Percentiles rank a stretch among this genome's conserved stretches.
Conservation (phyloP, 768 basidiomycete genomes). For the Auriscalpium vulgare region DNA sequence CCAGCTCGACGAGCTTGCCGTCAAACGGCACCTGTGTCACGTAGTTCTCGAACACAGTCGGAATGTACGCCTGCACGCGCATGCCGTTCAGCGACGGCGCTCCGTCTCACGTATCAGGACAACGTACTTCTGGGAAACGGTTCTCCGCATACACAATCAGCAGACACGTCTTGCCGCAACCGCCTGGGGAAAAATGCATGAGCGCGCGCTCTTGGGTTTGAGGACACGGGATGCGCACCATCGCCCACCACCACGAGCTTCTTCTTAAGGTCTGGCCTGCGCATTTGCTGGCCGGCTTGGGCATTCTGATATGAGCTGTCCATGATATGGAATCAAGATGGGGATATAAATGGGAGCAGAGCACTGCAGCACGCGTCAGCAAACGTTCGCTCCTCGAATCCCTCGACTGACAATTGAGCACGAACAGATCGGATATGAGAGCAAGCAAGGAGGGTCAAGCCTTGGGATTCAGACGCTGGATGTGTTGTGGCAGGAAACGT, state of each 20-base stretch:
- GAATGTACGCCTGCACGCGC: constrained; percentile 69
- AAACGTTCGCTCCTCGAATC: neutral
- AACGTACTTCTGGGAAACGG: constrained; percentile 84
- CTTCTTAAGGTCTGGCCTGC: constrained; percentile 74
- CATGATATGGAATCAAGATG: constrained; percentile 10
- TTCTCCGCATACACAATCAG: constrained; percentile 96
- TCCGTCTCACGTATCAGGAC: constrained; percentile 6
- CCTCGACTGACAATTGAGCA: neutral
- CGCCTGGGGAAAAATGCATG: constrained; percentile 35
- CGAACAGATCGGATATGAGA: neutral
- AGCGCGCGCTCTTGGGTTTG: constrained; percentile 3
- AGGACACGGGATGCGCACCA: constrained; percentile 39
- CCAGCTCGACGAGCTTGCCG: constrained; percentile 85
- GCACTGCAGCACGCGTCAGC: neutral
- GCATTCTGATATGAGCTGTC: constrained; percentile 7
- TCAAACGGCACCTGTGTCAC: constrained; percentile 83
- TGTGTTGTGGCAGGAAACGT: too few species aligned
- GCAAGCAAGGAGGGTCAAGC: too few species aligned
- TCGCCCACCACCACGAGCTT: constrained; percentile 88
- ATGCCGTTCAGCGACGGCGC: constrained; percentile 8
- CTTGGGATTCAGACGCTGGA: too few species aligned
- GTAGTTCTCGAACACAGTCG: constrained; percentile 93
- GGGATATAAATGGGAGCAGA: neutral
- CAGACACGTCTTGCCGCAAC: constrained; percentile 90
- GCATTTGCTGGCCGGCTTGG: constrained; percentile 12